These are phyloP conservation scores for Penicillium sp. DNA, from an alignment of 2,329 filamentous ascomycete species.

Conservation along the genomic window DNA sequence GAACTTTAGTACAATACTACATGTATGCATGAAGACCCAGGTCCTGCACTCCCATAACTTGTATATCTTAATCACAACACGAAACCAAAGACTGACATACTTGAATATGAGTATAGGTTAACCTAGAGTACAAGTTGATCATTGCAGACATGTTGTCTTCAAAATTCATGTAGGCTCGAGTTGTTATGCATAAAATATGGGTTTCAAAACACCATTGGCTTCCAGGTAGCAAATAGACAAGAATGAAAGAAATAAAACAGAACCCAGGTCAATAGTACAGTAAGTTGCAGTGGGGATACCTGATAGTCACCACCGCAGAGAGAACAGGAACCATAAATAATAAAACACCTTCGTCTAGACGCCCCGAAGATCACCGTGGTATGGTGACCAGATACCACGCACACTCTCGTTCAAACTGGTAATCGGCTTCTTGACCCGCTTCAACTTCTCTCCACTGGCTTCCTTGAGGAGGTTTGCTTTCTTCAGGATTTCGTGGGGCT, in stretches of 20 bases:
- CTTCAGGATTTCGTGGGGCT: constrained; percentile 73
- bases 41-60: not conserved
- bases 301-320: constrained; percentile 8
- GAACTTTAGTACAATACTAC: not conserved
- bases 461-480: constrained; percentile 60
- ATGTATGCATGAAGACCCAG: not conserved
- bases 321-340: constrained; percentile 10
- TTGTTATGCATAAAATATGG: constrained; percentile 25
- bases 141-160: not conserved
- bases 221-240: constrained; percentile 17
- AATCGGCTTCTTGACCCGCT: constrained; percentile 57
- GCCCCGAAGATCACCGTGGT: constrained; percentile 55
- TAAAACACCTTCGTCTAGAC: constrained; percentile 37
- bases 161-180: constrained; percentile 14
- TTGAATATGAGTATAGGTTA: not conserved
- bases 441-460: constrained; percentile 49
- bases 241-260: constrained; percentile 16
- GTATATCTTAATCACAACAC: not conserved
- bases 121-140: not conserved
- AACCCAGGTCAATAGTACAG: constrained; percentile 31
- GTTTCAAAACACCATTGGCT: constrained; percentile 12
- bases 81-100: no score
- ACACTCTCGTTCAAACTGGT: constrained; percentile 62
- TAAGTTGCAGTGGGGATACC: constrained; percentile 18
- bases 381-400: constrained; percentile 63